phyloP scores from a whole-genome alignment of 495 filamentous ascomycete genomes.

The Zalerion maritima region DNA sequence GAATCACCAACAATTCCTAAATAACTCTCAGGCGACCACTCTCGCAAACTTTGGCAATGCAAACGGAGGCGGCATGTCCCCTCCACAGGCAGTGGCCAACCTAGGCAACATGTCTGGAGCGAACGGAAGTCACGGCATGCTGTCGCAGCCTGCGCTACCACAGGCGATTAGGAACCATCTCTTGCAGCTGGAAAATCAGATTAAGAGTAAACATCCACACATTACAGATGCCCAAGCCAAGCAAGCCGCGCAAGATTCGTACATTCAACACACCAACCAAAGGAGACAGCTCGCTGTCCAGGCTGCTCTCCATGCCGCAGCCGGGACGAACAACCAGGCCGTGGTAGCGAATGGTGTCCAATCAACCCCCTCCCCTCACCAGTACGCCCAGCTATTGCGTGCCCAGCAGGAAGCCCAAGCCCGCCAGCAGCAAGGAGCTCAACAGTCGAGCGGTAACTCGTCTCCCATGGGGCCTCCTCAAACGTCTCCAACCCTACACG shows the following conservation, averaged over 20 bases:
- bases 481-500: too few relatives aligned
- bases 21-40: slow-evolving; percentile 30
- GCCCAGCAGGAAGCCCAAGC: slow-evolving; percentile 44
- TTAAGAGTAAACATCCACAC: slow-evolving; percentile 14
- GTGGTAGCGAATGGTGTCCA: slow-evolving; percentile 21
- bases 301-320: slow-evolving; percentile 52
- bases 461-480: too few relatives aligned
- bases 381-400: slow-evolving; percentile 60
- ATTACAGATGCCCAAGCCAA: slow-evolving; percentile 27
- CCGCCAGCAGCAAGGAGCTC: not conserved
- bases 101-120: slow-evolving; percentile 22
- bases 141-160: slow-evolving; percentile 15
- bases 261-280: slow-evolving; percentile 11
- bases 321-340: slow-evolving; percentile 29
- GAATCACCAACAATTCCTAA: slow-evolving; percentile 31
- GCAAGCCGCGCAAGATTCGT: slow-evolving; percentile 14
- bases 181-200: slow-evolving; percentile 23
- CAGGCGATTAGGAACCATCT: slow-evolving; percentile 28
- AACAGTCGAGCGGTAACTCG: not conserved
- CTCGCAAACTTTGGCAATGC: slow-evolving; percentile 23
- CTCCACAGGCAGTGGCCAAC: slow-evolving; percentile 21
- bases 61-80: slow-evolving; percentile 23
- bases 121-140: slow-evolving; percentile 19
- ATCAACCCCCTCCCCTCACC: too few relatives aligned
- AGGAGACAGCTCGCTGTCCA: slow-evolving; percentile 34